Evolutionary conservation across 1,139 yeast genomes (phyloP).

Genomic region (Keqinozyma sinolaborantium): DNA sequence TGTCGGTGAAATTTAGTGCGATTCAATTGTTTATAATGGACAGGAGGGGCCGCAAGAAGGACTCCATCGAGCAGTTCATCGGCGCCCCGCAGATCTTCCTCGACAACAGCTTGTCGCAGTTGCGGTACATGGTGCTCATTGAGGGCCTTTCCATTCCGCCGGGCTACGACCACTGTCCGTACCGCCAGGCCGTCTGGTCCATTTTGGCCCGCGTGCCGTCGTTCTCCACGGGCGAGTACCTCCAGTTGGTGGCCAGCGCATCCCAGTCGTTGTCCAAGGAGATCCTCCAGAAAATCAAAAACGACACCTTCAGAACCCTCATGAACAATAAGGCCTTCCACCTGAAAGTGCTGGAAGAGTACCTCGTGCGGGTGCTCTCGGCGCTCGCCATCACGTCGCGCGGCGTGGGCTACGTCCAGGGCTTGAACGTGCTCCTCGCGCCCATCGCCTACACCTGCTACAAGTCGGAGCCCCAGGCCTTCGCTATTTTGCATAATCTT

Average conservation of each 20-base stretch:
- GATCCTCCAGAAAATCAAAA: conserved; percentile 67
- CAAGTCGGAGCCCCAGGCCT: conserved; percentile 85
- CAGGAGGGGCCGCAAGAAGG: conserved; percentile 50
- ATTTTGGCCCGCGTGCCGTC: conserved; percentile 67
- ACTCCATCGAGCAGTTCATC: conserved; percentile 62
- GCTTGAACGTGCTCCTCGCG: conserved; percentile 84
- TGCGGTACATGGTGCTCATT: conserved; percentile 72
- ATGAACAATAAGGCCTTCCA: conserved; percentile 72
- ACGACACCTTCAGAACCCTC: conserved; percentile 85
- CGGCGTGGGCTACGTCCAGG: conserved; percentile 70
- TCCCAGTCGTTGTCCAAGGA: conserved; percentile 41
- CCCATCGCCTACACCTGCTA: conserved; percentile 73
- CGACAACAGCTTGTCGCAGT: conserved; percentile 70
- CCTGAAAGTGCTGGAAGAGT: conserved; percentile 61
- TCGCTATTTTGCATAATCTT: conserved; percentile 60
- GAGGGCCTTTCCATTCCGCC: conserved; percentile 65
- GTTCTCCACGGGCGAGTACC: conserved; percentile 50
- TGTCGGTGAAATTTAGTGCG: conserved; percentile 8
- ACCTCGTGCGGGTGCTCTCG: conserved; percentile 66
- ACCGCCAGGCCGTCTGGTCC: conserved; percentile 80
- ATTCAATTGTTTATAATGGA: background rate
- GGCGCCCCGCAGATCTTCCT: conserved; percentile 60
- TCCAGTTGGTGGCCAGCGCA: conserved; percentile 53
- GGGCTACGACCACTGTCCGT: conserved; percentile 55
- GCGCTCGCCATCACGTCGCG: conserved; percentile 60